These are phyloP conservation scores for Guyanaporus albipodus DNA, from an alignment of 768 basidiomycete species.

Conservation along the genomic window DNA sequence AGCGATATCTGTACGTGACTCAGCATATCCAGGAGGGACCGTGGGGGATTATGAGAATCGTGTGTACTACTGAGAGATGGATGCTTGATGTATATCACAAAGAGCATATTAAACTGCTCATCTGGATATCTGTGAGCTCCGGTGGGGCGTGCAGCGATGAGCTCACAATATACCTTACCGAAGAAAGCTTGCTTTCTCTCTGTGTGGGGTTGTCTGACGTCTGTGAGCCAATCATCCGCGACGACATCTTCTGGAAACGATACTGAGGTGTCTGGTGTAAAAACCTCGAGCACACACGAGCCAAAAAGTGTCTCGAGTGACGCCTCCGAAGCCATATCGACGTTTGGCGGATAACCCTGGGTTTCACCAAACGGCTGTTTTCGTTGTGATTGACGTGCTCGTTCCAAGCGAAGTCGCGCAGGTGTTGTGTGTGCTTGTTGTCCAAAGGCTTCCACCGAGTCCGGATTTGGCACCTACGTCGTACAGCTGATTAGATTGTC, in stretches of 20 bases:
- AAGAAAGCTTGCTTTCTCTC: constrained; percentile 73
- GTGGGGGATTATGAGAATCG: constrained; percentile 27
- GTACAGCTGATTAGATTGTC: constrained; percentile 3
- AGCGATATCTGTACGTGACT: constrained; percentile 72
- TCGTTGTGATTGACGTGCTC: neutral
- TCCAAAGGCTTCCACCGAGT: constrained; percentile 14
- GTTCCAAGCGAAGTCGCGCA: neutral
- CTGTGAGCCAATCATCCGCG: constrained; percentile 54
- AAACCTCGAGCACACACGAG: constrained; percentile 53
- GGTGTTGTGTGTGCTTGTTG: constrained; percentile 17
- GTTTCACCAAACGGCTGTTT: neutral
- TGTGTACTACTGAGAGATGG: constrained; percentile 32
- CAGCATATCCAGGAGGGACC: constrained; percentile 53
- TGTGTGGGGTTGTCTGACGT: constrained; percentile 37
- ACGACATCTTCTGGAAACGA: constrained; percentile 49
- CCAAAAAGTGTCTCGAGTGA: constrained; percentile 63
- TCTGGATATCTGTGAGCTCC: constrained; percentile 36
- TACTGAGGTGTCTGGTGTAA: constrained; percentile 61
- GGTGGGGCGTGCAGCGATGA: constrained; percentile 7
- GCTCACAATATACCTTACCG: constrained; percentile 43
- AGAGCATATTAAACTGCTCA: constrained; percentile 50
- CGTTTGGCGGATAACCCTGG: neutral
- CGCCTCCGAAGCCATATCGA: constrained; percentile 29
- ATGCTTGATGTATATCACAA: constrained; percentile 36
- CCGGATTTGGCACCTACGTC: constrained; percentile 13